Base-by-base conservation (phyloP, 768 basidiomycete genomes). In the Boletus rubropictus region DNA sequence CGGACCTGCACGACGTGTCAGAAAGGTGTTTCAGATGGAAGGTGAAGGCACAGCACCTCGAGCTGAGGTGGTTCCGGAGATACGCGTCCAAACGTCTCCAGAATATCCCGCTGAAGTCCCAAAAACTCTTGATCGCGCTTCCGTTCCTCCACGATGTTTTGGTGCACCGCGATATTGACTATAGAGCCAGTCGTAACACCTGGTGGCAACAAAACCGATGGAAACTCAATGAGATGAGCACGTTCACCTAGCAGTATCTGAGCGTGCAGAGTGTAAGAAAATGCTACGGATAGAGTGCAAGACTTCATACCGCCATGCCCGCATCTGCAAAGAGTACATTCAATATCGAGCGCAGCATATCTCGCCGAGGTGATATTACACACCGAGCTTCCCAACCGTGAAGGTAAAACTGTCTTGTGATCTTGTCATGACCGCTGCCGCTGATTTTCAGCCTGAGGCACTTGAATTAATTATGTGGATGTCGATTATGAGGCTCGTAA, bases 151-250 rank as follows among this genome's bases (percentile, higher is more conserved):
- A 73, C 62, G 27, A 80, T 67, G 62, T 99, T 96, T 53, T 92
- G 86, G 60, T 89, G 80, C 12, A 98, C 94, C 3, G 93, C 83
- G 66, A 98, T 98, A 64, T 92, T 96, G 57, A 99, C 90, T 55
- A 99, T 97, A 17, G 92, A 96, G 5, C 96, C 96, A 0, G 94
- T 82, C 8, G 86, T 83, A 1, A 91, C 84, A 12, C 94, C 94
- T 0, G 93, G 89, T 1, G 96, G 96, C 7, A 98, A 73, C 1
- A 98, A 79, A 32, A 99, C 76, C 0, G 96, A 98, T 1, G 96
- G 96, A 66, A 98, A 99, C 68, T 99, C 95, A 58, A 99, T 95
- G 29, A 98, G 77, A 61, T 98, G 95, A 15, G 94, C 94, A 35
- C 91, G 80, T 65, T 90, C 91, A 14, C 95, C 93, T 12, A 97